Conservation (phyloP, 768 basidiomycete genomes). For the Phlebiopsis flavidoalba region DNA sequence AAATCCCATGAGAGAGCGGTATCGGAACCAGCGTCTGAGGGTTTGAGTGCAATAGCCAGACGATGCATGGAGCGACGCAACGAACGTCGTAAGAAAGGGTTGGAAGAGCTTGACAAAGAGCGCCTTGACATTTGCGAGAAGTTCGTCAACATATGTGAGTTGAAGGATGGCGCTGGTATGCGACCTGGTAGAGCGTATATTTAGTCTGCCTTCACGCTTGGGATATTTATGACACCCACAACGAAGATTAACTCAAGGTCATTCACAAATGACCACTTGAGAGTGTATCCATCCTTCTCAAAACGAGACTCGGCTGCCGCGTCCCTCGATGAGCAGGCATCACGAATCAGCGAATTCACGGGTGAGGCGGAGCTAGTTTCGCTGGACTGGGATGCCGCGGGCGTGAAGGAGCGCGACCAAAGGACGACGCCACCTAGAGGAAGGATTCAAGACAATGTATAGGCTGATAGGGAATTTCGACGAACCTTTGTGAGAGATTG, state of each 20-base stretch:
- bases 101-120: slow-evolving; percentile 86
- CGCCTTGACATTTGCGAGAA: slow-evolving; percentile 72
- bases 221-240: slow-evolving; percentile 41
- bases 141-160: slow-evolving; percentile 88
- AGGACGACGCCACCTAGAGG: slow-evolving; percentile 80
- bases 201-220: slow-evolving; percentile 1
- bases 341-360: slow-evolving; percentile 29
- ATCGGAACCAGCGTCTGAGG: slow-evolving; percentile 27
- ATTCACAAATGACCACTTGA: slow-evolving; percentile 94
- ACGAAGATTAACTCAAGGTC: slow-evolving; percentile 96
- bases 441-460: neutral
- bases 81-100: slow-evolving; percentile 77
- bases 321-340: slow-evolving; percentile 87
- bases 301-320: slow-evolving; percentile 77
- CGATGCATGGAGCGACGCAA: slow-evolving; percentile 73
- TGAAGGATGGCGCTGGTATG: slow-evolving; percentile 94
- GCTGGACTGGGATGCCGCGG: slow-evolving; percentile 35
- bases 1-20: slow-evolving; percentile 59
- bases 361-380: slow-evolving; percentile 22
- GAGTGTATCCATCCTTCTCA: slow-evolving; percentile 91
- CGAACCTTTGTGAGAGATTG: slow-evolving; percentile 15
- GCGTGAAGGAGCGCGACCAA: slow-evolving; percentile 94
- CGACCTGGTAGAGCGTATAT: slow-evolving; percentile 53
- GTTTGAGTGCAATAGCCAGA: slow-evolving; percentile 20
- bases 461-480: neutral